A percentile compares a stretch with the other conserved stretches of the same genome.
These are phyloP conservation scores for Deuterostichococcus epilithicus DNA, from an alignment of 139 green algal species.

Conservation along the genomic window DNA sequence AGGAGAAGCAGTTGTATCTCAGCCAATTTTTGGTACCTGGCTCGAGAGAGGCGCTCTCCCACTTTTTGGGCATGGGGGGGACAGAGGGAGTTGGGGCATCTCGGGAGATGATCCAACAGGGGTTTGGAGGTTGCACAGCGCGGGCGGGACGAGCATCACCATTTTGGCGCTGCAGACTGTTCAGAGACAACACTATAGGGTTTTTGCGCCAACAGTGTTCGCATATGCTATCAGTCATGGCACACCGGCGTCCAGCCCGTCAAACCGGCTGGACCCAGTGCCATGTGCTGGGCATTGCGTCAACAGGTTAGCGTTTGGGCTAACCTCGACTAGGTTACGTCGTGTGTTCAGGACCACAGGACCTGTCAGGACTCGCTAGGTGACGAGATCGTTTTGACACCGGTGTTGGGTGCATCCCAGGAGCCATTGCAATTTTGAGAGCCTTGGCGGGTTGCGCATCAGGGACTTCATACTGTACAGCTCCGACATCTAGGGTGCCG, in stretches of 20 bases:
- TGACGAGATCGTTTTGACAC: constrained; percentile 58
- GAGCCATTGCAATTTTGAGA: constrained; percentile 31
- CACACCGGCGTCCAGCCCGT: not conserved
- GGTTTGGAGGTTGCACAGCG: no score
- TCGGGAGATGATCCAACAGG: no score
- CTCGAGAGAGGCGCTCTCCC: not conserved
- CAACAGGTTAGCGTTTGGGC: not conserved
- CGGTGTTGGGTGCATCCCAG: constrained; percentile 36
- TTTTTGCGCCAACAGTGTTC: not conserved
- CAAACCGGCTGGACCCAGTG: not conserved
- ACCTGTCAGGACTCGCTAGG: constrained; percentile 46
- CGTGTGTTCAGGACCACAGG: constrained; percentile 51
- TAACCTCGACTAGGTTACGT: constrained; percentile 19
- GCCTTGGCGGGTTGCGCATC: constrained; percentile 43
- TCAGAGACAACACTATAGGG: not conserved
- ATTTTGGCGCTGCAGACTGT: not conserved
- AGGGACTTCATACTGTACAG: constrained; percentile 47
- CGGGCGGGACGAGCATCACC: not conserved
- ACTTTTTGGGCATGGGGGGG: not conserved
- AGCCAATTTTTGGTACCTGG: not conserved
- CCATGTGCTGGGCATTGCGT: not conserved
- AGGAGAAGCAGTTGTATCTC: not conserved
- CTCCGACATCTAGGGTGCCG: not conserved
- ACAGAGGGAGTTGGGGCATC: not conserved
- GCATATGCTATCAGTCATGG: constrained; percentile 1